A percentile compares a stretch with the other conserved stretches of the same genome.
phyloP scores from a whole-genome alignment of 257 asterid species.

The Penstemon eatonii region DNA sequence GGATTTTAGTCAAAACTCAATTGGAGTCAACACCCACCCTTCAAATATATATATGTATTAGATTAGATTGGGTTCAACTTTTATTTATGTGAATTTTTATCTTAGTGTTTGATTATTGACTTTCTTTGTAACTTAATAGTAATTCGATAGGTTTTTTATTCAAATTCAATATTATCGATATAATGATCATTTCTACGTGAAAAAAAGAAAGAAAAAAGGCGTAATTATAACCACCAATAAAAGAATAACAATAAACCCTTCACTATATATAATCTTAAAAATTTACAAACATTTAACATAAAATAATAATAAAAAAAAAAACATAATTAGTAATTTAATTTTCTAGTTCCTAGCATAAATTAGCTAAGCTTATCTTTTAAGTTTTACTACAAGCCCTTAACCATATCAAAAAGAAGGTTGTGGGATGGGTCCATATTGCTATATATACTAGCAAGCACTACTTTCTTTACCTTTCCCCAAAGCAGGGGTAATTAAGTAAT shows the following conservation, averaged over 20 bases:
- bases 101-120: too few relatives aligned
- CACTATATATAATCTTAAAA: slow-evolving; percentile 28
- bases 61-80: neutral
- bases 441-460: slow-evolving; percentile 18
- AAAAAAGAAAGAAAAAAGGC: neutral
- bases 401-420: slow-evolving; percentile 47
- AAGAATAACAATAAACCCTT: slow-evolving; percentile 35
- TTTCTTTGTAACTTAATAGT: too few relatives aligned
- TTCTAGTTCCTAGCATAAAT: slow-evolving; percentile 23
- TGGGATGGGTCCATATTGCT: slow-evolving; percentile 30
- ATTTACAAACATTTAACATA: slow-evolving; percentile 35
- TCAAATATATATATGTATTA: too few relatives aligned
- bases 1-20: too few relatives aligned
- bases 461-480: neutral
- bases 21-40: too few relatives aligned
- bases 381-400: slow-evolving; percentile 39
- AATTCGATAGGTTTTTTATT: too few relatives aligned
- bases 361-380: slow-evolving; percentile 15
- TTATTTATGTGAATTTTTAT: too few relatives aligned
- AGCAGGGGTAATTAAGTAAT: neutral
- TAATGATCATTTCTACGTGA: too few relatives aligned
- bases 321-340: slow-evolving; percentile 39
- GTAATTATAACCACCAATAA: neutral
- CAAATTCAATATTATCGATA: too few relatives aligned
- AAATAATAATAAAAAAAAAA: slow-evolving; percentile 9